phyloP scores from a whole-genome alignment of 2,329 filamentous ascomycete species.

The Penicillium sp. region DNA sequence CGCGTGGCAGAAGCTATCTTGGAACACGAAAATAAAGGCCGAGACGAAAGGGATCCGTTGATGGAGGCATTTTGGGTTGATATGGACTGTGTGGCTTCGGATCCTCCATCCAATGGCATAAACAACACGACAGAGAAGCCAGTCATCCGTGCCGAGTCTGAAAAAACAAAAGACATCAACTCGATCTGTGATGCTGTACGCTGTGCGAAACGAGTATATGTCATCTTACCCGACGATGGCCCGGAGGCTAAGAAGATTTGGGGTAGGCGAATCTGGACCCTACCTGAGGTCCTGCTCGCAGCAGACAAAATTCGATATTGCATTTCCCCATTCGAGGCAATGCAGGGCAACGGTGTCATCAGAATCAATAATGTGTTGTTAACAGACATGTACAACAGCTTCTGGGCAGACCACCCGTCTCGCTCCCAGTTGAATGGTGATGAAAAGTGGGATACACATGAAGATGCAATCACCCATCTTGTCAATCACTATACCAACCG shows the following conservation, averaged over 20 bases:
- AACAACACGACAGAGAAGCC: neutral
- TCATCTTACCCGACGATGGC: constrained; percentile 14
- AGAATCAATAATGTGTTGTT: constrained; percentile 5
- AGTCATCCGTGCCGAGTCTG: neutral
- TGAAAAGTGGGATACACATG: constrained; percentile 4
- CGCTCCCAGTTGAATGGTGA: neutral
- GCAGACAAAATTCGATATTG: constrained; percentile 15
- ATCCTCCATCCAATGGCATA: neutral
- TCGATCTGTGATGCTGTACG: constrained; percentile 23
- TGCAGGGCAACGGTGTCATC: neutral
- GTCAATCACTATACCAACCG: constrained; percentile 20
- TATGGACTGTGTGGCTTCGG: constrained; percentile 14
- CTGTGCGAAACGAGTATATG: constrained; percentile 17
- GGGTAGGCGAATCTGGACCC: constrained; percentile 17
- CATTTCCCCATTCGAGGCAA: neutral
- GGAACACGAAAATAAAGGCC: constrained; percentile 8
- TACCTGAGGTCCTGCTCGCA: constrained; percentile 18
- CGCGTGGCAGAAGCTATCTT: constrained; percentile 8
- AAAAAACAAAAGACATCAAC: constrained; percentile 17
- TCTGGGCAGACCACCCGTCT: constrained; percentile 13
- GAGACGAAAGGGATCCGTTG: neutral
- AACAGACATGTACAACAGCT: constrained; percentile 20
- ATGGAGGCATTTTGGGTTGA: constrained; percentile 22
- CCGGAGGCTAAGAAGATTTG: constrained; percentile 8
- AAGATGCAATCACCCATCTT: constrained; percentile 16